These are phyloP conservation scores for Myxozyma lipomycoides DNA, from an alignment of 805 yeast species.

Conservation along the genomic window DNA sequence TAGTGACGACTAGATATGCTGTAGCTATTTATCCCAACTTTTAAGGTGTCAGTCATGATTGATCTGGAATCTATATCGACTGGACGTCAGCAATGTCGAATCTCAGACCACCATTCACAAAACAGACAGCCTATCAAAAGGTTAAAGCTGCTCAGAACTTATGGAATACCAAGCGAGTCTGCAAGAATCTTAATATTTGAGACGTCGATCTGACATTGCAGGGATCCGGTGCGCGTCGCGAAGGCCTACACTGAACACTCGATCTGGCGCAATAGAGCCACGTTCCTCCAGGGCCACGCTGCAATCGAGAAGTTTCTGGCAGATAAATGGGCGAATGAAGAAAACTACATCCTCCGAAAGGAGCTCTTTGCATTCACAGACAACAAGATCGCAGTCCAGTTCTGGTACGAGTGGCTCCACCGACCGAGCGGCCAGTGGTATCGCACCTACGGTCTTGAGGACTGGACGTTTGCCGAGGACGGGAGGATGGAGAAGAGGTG, in stretches of 20 bases:
- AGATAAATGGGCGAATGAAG: conserved; percentile 22
- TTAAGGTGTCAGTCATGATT: too few species aligned
- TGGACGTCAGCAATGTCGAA: too few species aligned
- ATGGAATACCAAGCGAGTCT: conserved; percentile 20
- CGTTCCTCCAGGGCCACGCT: conserved; percentile 15
- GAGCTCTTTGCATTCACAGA: conserved; percentile 20
- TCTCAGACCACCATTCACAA: conserved; percentile 18
- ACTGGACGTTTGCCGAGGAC: conserved; percentile 25
- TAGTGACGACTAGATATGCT: too few species aligned
- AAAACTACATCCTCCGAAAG: conserved; percentile 20
- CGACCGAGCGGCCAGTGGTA: conserved; percentile 14
- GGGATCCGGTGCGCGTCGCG: conserved; percentile 17
- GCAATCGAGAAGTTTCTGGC: conserved; percentile 20
- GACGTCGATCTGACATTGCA: background rate
- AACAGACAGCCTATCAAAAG: conserved; percentile 15
- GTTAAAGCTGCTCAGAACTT: conserved; percentile 25
- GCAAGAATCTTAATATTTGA: too few species aligned
- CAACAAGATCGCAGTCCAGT: conserved; percentile 26
- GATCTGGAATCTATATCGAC: too few species aligned
- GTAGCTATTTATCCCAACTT: too few species aligned
- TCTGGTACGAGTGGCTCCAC: conserved; percentile 27
- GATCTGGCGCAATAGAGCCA: conserved; percentile 24
- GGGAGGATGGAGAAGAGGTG: conserved; percentile 24
- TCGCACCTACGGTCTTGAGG: conserved; percentile 25
- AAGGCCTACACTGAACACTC: conserved; percentile 19